Evolutionary conservation across 768 basidiomycete genomes (phyloP), one percentile per base, ranked within the genome.

Genomic region (Rhodosporidiobolus sp.): DNA sequence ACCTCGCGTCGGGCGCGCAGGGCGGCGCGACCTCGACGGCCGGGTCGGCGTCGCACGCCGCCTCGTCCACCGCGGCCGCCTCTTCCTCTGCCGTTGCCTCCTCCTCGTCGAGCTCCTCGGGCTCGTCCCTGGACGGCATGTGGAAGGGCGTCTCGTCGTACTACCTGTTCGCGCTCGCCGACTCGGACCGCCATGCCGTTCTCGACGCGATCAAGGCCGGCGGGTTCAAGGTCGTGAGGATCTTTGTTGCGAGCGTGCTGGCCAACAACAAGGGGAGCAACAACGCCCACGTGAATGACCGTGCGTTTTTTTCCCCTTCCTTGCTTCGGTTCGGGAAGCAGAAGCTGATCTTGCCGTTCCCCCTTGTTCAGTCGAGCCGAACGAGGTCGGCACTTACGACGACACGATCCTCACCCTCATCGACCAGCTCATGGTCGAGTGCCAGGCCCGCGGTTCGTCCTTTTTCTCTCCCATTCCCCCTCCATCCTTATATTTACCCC

Each of bases 381-480:
- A 57, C 12, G 20, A 38, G 9, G 75, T 79, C 50, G 79, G 79
- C 16, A 49, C 55, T 6, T 79, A 79, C 75, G 79, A 79, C 75
- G 79, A 79, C 63, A 77, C 77, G 19, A 77, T 79, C 62, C 73
- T 79, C n/a, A 56, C 67, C 30, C 54, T 65, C 38, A 74, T 79
- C 69, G 79, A 79, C 65, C 67, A 77, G 66, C 78, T 79, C 64
- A 79, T 79, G 79, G 65, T 59, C 30, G 78, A 79, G n/a, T 72
- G 69, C 52, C 26, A 68, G 34, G 46, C 43, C 20, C 72, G 76
- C 26, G 69, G 73, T 74, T 2, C 59, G 64, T 34, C 24, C 3
- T 7, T 0, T n/a, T 57, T 38, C 26, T 35, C n/a, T n/a, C 28
- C 26, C 32, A 19, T 32, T 24, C 32, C 48, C 34, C 32, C 12